phyloP scores from a whole-genome alignment of 805 yeast species.

The Candida parachauliodes region DNA sequence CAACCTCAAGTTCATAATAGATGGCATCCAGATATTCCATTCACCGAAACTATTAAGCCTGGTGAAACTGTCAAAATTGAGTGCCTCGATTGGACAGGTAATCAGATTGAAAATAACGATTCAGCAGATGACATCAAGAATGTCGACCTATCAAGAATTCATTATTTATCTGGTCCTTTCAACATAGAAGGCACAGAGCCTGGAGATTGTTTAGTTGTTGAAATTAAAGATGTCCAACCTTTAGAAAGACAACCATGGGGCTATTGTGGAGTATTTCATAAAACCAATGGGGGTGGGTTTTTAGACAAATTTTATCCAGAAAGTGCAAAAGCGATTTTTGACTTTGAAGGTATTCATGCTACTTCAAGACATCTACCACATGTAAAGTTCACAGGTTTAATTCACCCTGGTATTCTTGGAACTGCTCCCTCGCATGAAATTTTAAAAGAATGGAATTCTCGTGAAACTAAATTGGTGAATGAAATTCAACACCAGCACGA shows the following conservation, averaged over 20 bases:
- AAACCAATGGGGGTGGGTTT: constrained; percentile 50
- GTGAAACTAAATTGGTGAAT: constrained; percentile 37
- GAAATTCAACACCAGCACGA: constrained; percentile 26
- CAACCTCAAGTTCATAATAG: constrained; percentile 49
- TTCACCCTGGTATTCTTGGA: constrained; percentile 52
- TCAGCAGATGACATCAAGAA: constrained; percentile 45
- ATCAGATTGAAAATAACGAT: constrained; percentile 46
- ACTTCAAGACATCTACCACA: constrained; percentile 50
- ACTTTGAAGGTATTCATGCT: constrained; percentile 49
- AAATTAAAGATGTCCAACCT: constrained; percentile 51
- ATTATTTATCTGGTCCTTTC: constrained; percentile 49
- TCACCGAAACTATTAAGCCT: constrained; percentile 33
- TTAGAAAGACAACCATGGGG: constrained; percentile 53
- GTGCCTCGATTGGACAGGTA: constrained; percentile 55
- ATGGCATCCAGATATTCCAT: constrained; percentile 53
- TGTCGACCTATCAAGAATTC: constrained; percentile 44
- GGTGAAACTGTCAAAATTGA: constrained; percentile 46
- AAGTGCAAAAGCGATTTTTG: constrained; percentile 51
- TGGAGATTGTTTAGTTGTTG: constrained; percentile 48
- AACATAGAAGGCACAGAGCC: constrained; percentile 42
- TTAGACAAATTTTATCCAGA: constrained; percentile 47
- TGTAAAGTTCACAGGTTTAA: constrained; percentile 46
- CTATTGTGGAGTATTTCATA: constrained; percentile 47
- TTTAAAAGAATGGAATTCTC: constrained; percentile 41
- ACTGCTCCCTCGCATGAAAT: constrained; percentile 46